phyloP scores from a whole-genome alignment of 495 filamentous ascomycete genomes.

The Massariosphaeria phaeospora region DNA sequence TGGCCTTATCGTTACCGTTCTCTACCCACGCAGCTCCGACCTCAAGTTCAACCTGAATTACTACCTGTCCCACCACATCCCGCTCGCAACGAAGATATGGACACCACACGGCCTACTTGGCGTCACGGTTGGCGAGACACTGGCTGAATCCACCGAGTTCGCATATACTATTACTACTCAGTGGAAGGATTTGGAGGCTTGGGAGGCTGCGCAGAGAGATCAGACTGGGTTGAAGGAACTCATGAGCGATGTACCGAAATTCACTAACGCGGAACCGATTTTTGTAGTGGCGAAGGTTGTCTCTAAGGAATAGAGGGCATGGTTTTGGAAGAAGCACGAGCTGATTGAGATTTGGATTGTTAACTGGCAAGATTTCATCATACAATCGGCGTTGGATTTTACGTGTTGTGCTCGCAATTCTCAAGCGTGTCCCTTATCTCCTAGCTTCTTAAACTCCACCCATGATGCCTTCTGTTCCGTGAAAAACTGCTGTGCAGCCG shows the following conservation, averaged over 20 bases:
- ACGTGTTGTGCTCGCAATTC: neutral
- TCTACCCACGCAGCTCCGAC: slow-evolving; percentile 10
- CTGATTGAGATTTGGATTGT: no score
- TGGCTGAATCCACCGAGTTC: slow-evolving; percentile 4
- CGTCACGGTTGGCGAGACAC: neutral
- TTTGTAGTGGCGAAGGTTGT: slow-evolving; percentile 14
- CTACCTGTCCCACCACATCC: slow-evolving; percentile 12
- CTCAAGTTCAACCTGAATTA: slow-evolving; percentile 11
- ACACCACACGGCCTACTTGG: slow-evolving; percentile 1
- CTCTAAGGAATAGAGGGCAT: neutral
- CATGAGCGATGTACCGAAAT: slow-evolving; percentile 8
- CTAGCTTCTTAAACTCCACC: neutral
- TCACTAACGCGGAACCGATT: slow-evolving; percentile 14
- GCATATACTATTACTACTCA: neutral
- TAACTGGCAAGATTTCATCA: no score
- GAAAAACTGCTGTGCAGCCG: slow-evolving; percentile 6
- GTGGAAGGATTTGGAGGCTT: slow-evolving; percentile 8
- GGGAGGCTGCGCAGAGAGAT: slow-evolving; percentile 2
- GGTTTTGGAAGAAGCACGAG: neutral
- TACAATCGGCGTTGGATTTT: no score
- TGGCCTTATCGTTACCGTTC: slow-evolving; percentile 3
- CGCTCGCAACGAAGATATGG: neutral
- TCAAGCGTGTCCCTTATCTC: neutral
- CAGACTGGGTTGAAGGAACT: neutral
- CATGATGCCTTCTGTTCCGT: neutral